Percentiles rank a stretch among this genome's conserved stretches.
These are phyloP conservation scores for Colletotrichum kahawae DNA, from an alignment of 2,329 filamentous ascomycete genomes.

Conservation along the genomic window DNA sequence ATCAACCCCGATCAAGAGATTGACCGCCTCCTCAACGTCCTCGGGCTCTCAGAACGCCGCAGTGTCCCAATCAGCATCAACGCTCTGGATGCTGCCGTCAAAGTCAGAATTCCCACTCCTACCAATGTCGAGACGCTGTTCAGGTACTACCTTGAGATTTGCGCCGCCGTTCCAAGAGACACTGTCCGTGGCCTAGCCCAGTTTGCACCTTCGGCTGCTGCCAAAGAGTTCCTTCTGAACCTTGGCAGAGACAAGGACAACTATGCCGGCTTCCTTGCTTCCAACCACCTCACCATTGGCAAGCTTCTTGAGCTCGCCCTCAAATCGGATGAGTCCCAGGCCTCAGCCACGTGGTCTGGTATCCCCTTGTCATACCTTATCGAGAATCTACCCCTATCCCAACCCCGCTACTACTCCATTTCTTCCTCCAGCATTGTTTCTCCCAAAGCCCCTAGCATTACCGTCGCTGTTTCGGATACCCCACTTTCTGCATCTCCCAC, in stretches of 20 bases:
- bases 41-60: constrained; percentile 29
- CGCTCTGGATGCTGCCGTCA: constrained; percentile 25
- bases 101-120: constrained; percentile 38
- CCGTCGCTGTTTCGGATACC: constrained; percentile 7
- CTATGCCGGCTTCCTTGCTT: constrained; percentile 24
- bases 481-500: constrained; percentile 30
- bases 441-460: constrained; percentile 7
- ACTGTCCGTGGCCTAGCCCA: not conserved
- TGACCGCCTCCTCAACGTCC: constrained; percentile 30
- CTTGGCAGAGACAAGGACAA: constrained; percentile 39
- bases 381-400: constrained; percentile 59
- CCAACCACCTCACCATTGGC: constrained; percentile 30
- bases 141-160: constrained; percentile 50
- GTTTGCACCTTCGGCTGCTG: not conserved
- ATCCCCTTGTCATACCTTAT: constrained; percentile 56
- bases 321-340: constrained; percentile 1
- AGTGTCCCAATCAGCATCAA: constrained; percentile 29
- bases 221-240: not conserved
- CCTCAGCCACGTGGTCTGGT: constrained; percentile 21
- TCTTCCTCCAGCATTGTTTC: constrained; percentile 54
- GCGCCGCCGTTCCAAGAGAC: constrained; percentile 33
- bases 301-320: constrained; percentile 26
- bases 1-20: constrained; percentile 41
- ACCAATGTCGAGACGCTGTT: constrained; percentile 44
- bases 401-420: constrained; percentile 66